Base-by-base conservation (phyloP, 257 asterid species). In the Primulina tabacum region DNA sequence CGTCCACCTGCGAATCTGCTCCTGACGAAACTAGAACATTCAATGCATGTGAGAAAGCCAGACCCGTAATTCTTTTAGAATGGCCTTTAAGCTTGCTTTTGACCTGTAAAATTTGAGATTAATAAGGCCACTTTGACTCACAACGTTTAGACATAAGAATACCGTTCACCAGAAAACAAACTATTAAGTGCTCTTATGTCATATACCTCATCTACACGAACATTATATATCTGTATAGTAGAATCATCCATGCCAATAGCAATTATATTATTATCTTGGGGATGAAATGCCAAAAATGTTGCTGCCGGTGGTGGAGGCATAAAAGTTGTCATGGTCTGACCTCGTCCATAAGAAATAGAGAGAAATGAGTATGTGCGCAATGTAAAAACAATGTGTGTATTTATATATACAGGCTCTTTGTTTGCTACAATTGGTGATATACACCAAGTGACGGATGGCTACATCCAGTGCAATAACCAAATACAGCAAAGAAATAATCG, bases 241-340 rank as follows among this genome's bases (percentile, higher is more conserved):
- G 94, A 83, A 74, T 87, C 93, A 67, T 87, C 93, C 93, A 85
- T 85, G 61, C 93, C 93, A 62, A 87, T 83, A 4, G 90, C 90
- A 71, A 87, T 80, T 53, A 87, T 83, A 71, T 87, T 87, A 67
- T 87, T 85, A 71, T 87, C 93, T 69, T 85, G 90, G 70, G 93
- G 93, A 79, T 87, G 93, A 80, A 87, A 87, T 0, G 90, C 93
- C 74, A 87, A 76, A 71, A 85, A 85, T 5, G 93, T 87, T 18
- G 93, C 90, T 33, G 93, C 93, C 3, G 93, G 93, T 24, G 93
- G 90, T 32, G 93, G 90, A 35, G 88, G 87, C 90, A 87, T 87
- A 81, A 87, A 85, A 2, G 86, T 85, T 18, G 93, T 84, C 93
- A 87, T 85, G 55, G 88, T 84, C 93, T 87, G 87, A 77, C 68